phyloP scores from a whole-genome alignment of 768 basidiomycete genomes.

The Rhizopogon vesiculosus region DNA sequence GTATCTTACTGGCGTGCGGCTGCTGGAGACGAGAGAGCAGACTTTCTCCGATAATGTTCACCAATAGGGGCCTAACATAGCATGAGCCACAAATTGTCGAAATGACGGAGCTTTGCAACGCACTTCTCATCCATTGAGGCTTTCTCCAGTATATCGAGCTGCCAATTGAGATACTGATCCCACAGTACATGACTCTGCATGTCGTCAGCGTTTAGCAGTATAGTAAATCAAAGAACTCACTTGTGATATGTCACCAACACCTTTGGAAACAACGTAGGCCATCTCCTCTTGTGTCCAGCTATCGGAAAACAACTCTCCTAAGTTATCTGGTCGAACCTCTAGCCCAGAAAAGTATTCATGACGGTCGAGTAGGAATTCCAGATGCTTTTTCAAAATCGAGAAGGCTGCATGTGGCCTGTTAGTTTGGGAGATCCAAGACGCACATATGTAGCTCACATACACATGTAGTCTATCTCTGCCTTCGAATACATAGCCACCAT shows the following conservation, averaged over 20 bases:
- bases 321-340: slow-evolving; percentile 40
- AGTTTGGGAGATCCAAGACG: not conserved
- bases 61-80: slow-evolving; percentile 33
- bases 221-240: slow-evolving; percentile 32
- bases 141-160: slow-evolving; percentile 55
- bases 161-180: slow-evolving; percentile 73
- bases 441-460: slow-evolving; percentile 39
- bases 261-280: slow-evolving; percentile 48
- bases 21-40: slow-evolving; percentile 66
- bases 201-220: slow-evolving; percentile 3
- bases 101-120: not conserved
- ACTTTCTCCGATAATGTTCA: slow-evolving; percentile 51
- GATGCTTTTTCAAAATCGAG: slow-evolving; percentile 62
- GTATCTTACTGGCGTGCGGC: slow-evolving; percentile 64
- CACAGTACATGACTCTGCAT: slow-evolving; percentile 67
- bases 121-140: slow-evolving; percentile 45
- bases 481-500: slow-evolving; percentile 57
- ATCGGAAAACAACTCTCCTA: slow-evolving; percentile 57
- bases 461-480: slow-evolving; percentile 76
- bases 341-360: slow-evolving; percentile 30
- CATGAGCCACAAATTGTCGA: not conserved
- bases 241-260: slow-evolving; percentile 51
- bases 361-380: slow-evolving; percentile 49
- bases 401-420: slow-evolving; percentile 49
- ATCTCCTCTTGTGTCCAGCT: slow-evolving; percentile 59